phyloP scores from a whole-genome alignment of 345 rosid genomes.

The Pistacia vera region DNA sequence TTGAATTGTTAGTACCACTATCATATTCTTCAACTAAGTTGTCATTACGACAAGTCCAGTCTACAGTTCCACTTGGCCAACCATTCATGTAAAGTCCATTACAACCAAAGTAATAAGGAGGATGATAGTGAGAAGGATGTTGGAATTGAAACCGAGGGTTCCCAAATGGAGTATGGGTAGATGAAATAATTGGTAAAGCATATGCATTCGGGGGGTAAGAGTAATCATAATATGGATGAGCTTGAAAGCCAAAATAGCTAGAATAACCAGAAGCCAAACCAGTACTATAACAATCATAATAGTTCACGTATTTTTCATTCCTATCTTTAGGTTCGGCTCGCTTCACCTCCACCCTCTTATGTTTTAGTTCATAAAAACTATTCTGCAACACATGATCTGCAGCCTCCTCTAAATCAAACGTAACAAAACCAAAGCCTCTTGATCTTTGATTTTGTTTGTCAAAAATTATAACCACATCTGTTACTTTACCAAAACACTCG shows the following conservation, averaged over 20 bases:
- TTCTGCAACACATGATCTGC: slow-evolving; percentile 7
- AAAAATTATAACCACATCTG: slow-evolving; percentile 12
- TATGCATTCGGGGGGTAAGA: not conserved
- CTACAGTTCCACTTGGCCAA: not conserved
- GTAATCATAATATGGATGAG: not conserved
- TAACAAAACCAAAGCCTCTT: slow-evolving; percentile 30
- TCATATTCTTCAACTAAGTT: too few relatives aligned
- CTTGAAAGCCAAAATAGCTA: not conserved
- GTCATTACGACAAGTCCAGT: too few relatives aligned
- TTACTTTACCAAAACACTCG: slow-evolving; percentile 18
- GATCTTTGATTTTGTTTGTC: slow-evolving; percentile 7
- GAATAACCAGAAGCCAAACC: not conserved
- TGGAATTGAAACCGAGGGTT: not conserved
- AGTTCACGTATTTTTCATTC: not conserved
- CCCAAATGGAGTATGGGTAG: not conserved
- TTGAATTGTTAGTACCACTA: too few relatives aligned
- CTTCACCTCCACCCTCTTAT: slow-evolving; percentile 33
- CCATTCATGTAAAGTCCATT: not conserved
- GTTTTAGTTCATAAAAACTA: slow-evolving; percentile 8
- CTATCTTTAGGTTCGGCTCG: slow-evolving; percentile 19
- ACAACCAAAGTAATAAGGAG: not conserved
- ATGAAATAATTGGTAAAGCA: not conserved
- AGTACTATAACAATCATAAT: not conserved
- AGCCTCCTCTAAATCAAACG: slow-evolving; percentile 22
- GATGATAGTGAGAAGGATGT: not conserved